These are phyloP conservation scores for Fistulina hepatica DNA, from an alignment of 1,284 basidiomycete genomes.

Conservation along the genomic window DNA sequence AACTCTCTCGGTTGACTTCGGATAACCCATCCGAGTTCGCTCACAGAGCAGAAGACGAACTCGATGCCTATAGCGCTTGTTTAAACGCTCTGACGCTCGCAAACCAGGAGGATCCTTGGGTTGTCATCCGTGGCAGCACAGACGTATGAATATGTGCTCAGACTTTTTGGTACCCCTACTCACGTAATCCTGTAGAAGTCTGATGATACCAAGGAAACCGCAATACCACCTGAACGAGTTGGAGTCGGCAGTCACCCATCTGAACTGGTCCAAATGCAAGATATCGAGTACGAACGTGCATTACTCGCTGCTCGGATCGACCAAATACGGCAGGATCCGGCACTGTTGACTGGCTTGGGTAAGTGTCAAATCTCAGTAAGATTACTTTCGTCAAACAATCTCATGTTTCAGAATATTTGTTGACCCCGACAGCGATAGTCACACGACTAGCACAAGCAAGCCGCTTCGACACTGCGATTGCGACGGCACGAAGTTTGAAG, in stretches of 20 bases:
- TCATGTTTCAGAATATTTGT: slow-evolving; percentile 40
- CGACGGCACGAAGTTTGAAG: slow-evolving; percentile 63
- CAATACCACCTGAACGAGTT: slow-evolving; percentile 44
- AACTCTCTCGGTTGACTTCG: slow-evolving; percentile 52
- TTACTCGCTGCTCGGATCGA: slow-evolving; percentile 73
- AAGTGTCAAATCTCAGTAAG: slow-evolving; percentile 14
- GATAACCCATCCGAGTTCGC: slow-evolving; percentile 40
- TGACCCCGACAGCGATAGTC: slow-evolving; percentile 67
- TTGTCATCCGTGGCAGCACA: slow-evolving; percentile 43
- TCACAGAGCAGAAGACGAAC: slow-evolving; percentile 61
- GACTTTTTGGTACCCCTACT: slow-evolving; percentile 15
- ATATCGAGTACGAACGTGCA: slow-evolving; percentile 81
- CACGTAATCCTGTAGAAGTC: slow-evolving; percentile 50
- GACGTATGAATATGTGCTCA: slow-evolving; percentile 1
- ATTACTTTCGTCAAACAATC: slow-evolving; percentile 5
- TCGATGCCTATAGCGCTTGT: slow-evolving; percentile 75
- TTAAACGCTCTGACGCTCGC: slow-evolving; percentile 86
- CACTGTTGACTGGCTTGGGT: slow-evolving; percentile 30
- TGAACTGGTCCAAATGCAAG: slow-evolving; percentile 71
- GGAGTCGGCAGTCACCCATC: slow-evolving; percentile 37
- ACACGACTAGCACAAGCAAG: slow-evolving; percentile 72
- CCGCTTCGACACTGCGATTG: slow-evolving; percentile 72
- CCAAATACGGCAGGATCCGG: slow-evolving; percentile 45
- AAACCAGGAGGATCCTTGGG: slow-evolving; percentile 77
- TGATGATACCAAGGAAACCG: slow-evolving; percentile 66